Base-by-base conservation (phyloP, 2,329 filamentous ascomycete species). In the Chaetomium sp. region DNA sequence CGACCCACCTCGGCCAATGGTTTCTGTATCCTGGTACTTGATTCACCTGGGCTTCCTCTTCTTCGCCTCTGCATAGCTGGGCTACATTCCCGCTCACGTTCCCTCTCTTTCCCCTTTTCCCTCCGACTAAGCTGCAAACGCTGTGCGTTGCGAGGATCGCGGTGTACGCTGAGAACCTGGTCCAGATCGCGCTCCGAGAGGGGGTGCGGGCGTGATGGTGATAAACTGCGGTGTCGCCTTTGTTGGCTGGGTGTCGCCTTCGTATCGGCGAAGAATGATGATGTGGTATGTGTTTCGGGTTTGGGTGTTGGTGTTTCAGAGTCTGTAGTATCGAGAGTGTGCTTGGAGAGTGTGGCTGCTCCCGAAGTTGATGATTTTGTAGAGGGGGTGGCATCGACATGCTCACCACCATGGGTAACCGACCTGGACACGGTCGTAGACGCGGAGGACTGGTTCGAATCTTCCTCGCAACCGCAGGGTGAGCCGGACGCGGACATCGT, bases 21-120 rank as follows among this genome's bases (percentile, higher is more conserved):
- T 64, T 81, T 81, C 59, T 76, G 76, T 61, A 81, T 72, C 59
- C 74, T 76, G 53, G 75, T 74, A 41, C 72, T 58, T 54, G 70
- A 65, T 64, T 76, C 72, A 48, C 77, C 76, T 36, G 74, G 76
- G 68, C 74, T 76, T 60, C 48, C 27, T 41, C 75, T 73, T 62
- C 75, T 63, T 64, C 66, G 60, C 59, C 64, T 60, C 61, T 62
- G 56, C 49, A 67, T 64, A 48, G 65, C 65, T 42, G 72, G 68
- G 58, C 69, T 73, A 47, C 59, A 57, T 49, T 71, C 70, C 55
- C 70, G 19, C 19, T 27, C 19, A 27, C 19, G 19, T 27, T 27
- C 19, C 19, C 19, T 27, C 19, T 27, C 19, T 27, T 27, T 27
- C 19, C 19, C 19, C 19, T 27, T 67, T 60, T 64, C 62, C 19